A percentile compares a stretch with the other conserved stretches of the same genome.
Evolutionary conservation across 2,329 filamentous ascomycete species (phyloP).

Genomic region (Hymenoscyphus occultus): DNA sequence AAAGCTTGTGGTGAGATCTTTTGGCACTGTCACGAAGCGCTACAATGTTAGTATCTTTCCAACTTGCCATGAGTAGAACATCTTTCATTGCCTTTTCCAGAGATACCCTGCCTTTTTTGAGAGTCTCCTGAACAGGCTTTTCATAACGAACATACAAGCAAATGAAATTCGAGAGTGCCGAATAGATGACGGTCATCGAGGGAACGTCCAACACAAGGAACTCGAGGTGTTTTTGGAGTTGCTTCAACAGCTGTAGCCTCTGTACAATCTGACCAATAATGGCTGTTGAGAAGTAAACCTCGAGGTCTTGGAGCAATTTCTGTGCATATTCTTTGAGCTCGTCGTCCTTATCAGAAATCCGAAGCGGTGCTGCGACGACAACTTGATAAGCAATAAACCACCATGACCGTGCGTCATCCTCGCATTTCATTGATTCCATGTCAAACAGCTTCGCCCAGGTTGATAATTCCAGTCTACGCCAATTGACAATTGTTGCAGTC

Average conservation of each 20-base stretch:
- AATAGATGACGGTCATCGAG: slow-evolving; percentile 54
- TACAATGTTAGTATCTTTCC: slow-evolving; percentile 96
- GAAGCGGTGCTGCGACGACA: slow-evolving; percentile 71
- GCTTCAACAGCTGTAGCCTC: slow-evolving; percentile 67
- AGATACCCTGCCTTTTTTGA: slow-evolving; percentile 64
- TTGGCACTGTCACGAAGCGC: slow-evolving; percentile 85
- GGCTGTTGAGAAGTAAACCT: slow-evolving; percentile 74
- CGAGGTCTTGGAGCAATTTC: slow-evolving; percentile 71
- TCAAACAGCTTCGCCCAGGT: slow-evolving; percentile 91
- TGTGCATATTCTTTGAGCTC: slow-evolving; percentile 62
- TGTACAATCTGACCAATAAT: slow-evolving; percentile 77
- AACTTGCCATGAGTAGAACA: slow-evolving; percentile 88
- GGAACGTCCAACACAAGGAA: slow-evolving; percentile 59
- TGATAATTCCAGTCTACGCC: slow-evolving; percentile 85
- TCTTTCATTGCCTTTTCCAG: slow-evolving; percentile 94
- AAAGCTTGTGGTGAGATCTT: slow-evolving; percentile 87
- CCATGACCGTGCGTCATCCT: slow-evolving; percentile 81
- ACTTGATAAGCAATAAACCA: slow-evolving; percentile 96
- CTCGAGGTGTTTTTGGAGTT: slow-evolving; percentile 62
- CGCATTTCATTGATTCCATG: slow-evolving; percentile 72
- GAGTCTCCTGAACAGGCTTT: slow-evolving; percentile 58
- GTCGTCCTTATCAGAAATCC: slow-evolving; percentile 56
- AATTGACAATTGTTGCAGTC: slow-evolving; percentile 77
- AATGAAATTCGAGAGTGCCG: slow-evolving; percentile 73
- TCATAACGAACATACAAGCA: slow-evolving; percentile 71